Evolutionary conservation across 768 basidiomycete genomes (phyloP), one percentile per base, ranked within the genome.

Genomic region (Lactarius hengduanensis): DNA sequence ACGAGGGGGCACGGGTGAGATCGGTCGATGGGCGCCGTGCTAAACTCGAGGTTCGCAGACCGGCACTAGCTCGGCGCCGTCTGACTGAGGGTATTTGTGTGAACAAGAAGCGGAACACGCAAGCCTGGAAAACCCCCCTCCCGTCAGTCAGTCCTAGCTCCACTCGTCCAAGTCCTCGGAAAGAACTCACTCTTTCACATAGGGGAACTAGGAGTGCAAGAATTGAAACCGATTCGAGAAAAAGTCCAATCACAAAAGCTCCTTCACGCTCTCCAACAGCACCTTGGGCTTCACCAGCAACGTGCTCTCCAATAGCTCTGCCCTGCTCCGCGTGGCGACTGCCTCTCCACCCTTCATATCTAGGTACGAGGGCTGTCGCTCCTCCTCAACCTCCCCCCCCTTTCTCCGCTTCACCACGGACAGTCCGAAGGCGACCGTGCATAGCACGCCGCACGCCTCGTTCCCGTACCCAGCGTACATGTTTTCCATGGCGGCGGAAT

Each of bases 251-350:
- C 62, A 70, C 59, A 71, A 61, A 28, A 71, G 64, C n/a, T 71
- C 70, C 59, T 65, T 66, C 68, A 71, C 70, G 57, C 70, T 71
- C 50, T 71, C 70, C 62, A 71, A 61, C 55, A 71, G 58, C 40
- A 71, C 70, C 68, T 71, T 64, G 50, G 70, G 70, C 56, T 71
- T 71, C 6, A 71, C 61, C 50, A 71, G 57, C 55, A 71, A 69
- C 64, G 65, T 69, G 68, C 59, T 43, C 30, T 71, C 68, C 64
- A 71, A 43, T 56, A 56, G 40, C 18, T 64, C 61, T 34, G 61
- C 54, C 34, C 54, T 38, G 28, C 59, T 60, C 59, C 50, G 67
- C 47, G 55, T 45, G 57, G 64, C 55, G n/a, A 32, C 58, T 54
- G 62, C 41, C 53, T 40, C 38, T 15, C 58, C 66, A 2, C 62